Evolutionary conservation across 2,329 filamentous ascomycete genomes (phyloP).

Genomic region (Madurella fahalii): DNA sequence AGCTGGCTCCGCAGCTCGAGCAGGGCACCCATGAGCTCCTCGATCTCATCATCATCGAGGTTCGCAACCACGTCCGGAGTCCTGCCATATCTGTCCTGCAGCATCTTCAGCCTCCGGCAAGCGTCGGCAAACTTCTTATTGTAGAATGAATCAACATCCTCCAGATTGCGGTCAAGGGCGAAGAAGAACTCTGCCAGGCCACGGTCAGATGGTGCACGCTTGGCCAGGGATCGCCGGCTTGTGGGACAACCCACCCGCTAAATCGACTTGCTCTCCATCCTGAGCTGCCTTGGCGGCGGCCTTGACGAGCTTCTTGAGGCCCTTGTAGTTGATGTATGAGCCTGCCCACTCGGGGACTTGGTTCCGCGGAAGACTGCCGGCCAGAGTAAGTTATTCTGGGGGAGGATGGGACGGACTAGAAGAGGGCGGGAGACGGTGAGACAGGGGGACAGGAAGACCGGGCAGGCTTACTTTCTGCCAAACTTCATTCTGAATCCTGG

Average conservation of each 20-base stretch:
- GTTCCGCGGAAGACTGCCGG: constrained; percentile 65
- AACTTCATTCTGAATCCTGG: constrained; percentile 34
- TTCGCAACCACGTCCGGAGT: constrained; percentile 64
- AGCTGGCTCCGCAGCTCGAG: constrained; percentile 84
- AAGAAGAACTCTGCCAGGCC: constrained; percentile 81
- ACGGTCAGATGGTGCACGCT: constrained; percentile 10
- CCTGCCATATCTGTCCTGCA: constrained; percentile 83
- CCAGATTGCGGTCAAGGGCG: constrained; percentile 91
- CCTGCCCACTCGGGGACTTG: constrained; percentile 85
- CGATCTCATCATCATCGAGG: constrained; percentile 81
- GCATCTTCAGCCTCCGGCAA: constrained; percentile 74
- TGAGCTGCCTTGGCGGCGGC: constrained; percentile 62
- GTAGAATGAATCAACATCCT: constrained; percentile 95
- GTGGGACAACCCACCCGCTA: constrained; percentile 64
- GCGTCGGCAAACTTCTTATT: constrained; percentile 91
- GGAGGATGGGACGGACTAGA: neutral
- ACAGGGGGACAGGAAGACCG: neutral
- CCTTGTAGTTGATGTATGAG: constrained; percentile 85
- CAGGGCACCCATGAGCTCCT: constrained; percentile 86
- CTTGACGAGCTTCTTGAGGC: constrained; percentile 93
- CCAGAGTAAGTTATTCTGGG: constrained; percentile 14
- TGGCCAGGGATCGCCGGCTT: too few species aligned
- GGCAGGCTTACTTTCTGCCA: constrained; percentile 32
- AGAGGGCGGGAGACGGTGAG: too few species aligned
- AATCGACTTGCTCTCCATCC: constrained; percentile 72